Evolutionary conservation across 257 asterid species (phyloP).

Genomic region (Nemophila menziesii): DNA sequence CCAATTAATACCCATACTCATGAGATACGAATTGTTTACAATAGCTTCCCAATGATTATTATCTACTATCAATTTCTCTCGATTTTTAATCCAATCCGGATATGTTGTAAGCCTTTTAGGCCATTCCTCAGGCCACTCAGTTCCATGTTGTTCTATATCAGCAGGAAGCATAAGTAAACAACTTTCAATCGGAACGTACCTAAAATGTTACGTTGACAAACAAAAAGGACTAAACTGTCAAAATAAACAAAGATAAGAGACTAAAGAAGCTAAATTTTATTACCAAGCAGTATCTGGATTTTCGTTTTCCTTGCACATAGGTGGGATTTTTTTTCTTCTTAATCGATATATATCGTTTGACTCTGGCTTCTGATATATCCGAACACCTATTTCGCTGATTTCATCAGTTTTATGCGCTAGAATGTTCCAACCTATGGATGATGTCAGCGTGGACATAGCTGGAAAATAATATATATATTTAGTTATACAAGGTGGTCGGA

Average conservation of each 20-base stretch:
- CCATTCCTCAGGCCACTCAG: conserved; percentile 98
- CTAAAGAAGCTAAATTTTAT: conserved; percentile 6
- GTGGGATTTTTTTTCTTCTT: conserved; percentile 74
- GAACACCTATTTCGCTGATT: conserved; percentile 65
- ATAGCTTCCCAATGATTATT: conserved; percentile 70
- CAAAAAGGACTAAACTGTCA: conserved; percentile 3
- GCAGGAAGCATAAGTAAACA: conserved; percentile 72
- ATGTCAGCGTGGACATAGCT: conserved; percentile 61
- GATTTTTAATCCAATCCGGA: conserved; percentile 76
- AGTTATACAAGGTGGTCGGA: not conserved
- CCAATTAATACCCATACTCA: conserved; percentile 86
- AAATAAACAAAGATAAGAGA: not conserved
- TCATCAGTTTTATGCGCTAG: conserved; percentile 87
- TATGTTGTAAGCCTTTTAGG: conserved; percentile 74
- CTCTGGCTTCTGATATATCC: conserved; percentile 85
- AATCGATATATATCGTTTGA: conserved; percentile 54
- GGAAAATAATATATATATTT: conserved; percentile 19
- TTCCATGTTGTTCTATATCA: conserved; percentile 79
- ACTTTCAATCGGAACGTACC: conserved; percentile 53
- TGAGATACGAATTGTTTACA: conserved; percentile 65
- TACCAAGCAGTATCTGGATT: conserved; percentile 96
- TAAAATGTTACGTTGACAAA: conserved; percentile 16
- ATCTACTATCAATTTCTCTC: conserved; percentile 61
- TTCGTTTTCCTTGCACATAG: conserved; percentile 76
- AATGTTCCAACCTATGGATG: conserved; percentile 91